Evolutionary conservation across 2,329 filamentous ascomycete species (phyloP).

Genomic region (Rhinocladiella mackenziei): DNA sequence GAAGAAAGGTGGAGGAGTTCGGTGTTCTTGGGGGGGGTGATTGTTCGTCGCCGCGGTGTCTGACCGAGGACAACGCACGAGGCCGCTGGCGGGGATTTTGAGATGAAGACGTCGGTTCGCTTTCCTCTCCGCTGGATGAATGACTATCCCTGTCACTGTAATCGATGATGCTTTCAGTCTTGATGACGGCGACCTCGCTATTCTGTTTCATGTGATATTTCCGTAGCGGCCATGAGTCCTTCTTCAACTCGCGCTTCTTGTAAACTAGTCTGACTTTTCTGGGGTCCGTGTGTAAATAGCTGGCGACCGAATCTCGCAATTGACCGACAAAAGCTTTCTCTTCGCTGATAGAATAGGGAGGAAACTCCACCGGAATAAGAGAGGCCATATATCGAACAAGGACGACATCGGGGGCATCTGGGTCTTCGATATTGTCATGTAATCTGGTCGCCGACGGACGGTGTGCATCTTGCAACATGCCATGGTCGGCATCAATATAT

Average conservation of each 20-base stretch:
- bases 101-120: constrained; percentile 4
- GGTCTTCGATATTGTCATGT: constrained; percentile 29
- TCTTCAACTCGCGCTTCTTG: constrained; percentile 44
- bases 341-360: constrained; percentile 47
- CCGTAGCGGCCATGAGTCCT: constrained; percentile 40
- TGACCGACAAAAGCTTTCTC: constrained; percentile 41
- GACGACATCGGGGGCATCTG: constrained; percentile 42
- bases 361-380: constrained; percentile 43
- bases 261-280: constrained; percentile 44
- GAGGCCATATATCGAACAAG: constrained; percentile 42
- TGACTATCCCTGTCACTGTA: constrained; percentile 26
- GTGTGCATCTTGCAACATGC: constrained; percentile 19
- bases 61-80: constrained; percentile 22
- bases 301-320: constrained; percentile 40
- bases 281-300: constrained; percentile 36
- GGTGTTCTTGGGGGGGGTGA: constrained; percentile 13
- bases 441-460: constrained; percentile 14
- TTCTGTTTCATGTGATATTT: constrained; percentile 47
- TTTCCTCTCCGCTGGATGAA: constrained; percentile 26
- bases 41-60: constrained; percentile 23
- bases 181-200: constrained; percentile 45
- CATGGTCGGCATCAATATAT: constrained; percentile 27
- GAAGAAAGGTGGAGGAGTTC: constrained; percentile 11
- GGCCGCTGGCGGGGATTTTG: constrained; percentile 23
- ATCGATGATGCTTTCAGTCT: constrained; percentile 35